Base-by-base conservation (phyloP, 2,329 filamentous ascomycete genomes). In the Pestalotiopsis sp. region DNA sequence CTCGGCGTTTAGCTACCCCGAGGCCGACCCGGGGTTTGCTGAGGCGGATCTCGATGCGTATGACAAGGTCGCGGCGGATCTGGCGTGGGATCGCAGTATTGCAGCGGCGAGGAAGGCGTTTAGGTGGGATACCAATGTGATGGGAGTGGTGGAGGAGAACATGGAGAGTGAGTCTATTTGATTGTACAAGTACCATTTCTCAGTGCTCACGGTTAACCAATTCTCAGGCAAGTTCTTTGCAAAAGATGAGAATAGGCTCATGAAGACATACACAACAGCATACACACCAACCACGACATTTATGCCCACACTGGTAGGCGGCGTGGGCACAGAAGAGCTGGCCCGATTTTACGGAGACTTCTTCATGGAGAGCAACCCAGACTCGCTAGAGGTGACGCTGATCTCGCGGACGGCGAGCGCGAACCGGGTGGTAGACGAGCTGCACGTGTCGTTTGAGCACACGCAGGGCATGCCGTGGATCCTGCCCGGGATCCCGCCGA, bases 1-100 rank as follows among this genome's bases (percentile, higher is more conserved):
- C 58, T 79, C 79, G 0, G 78, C 78, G 20, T 85, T 84, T 58
- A 77, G 79, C 0, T 85, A 85, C 64, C 62, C 62, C 2, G 70
- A 80, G 9, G 81, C 87, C 80, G 81, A 88, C 65, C 80, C 88
- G 0, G 92, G 92, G 0, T 94, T 95, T 71, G 92, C 92, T 0
- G 92, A 94, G 78, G 84, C 86, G 23, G 89, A 93, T 68, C 77
- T 92, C 39, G 89, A 92, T 2, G 88, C 91, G 72, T 94, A 89
- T 73, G 86, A 93, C 71, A 82, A 85, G 11, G 82, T 92, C 3
- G 86, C 86, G 0, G 87, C 91, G 1, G 85, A 87, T n/a, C 75
- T 94, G 23, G 91, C 92, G 0, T 94, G 90, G 86, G 88, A 85
- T n/a, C 84, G 92, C 7, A 90, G 88, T 45, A 75, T 95, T 68